These are phyloP conservation scores for Aspergillus egyptiacus DNA, from an alignment of 495 filamentous ascomycete species.

Conservation along the genomic window DNA sequence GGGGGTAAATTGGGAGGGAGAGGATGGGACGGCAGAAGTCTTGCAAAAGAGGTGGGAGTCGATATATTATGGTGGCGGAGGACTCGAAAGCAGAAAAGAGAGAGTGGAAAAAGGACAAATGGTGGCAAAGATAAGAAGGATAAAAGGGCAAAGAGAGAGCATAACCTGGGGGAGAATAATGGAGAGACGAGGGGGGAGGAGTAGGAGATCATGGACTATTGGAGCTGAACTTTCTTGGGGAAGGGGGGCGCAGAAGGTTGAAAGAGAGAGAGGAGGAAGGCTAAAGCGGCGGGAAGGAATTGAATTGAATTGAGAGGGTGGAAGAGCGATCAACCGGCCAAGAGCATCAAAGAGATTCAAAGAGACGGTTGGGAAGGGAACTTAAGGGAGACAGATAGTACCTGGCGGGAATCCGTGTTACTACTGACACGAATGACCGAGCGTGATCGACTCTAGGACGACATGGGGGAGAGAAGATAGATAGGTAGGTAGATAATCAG, in stretches of 20 bases:
- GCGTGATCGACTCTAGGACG: slow-evolving; percentile 31
- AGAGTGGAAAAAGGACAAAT: background rate
- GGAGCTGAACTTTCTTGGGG: background rate
- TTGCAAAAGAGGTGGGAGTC: slow-evolving; percentile 9
- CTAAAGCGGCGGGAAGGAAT: slow-evolving; percentile 6
- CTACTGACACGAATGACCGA: slow-evolving; percentile 38
- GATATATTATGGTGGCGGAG: no score
- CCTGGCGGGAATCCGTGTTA: slow-evolving; percentile 33
- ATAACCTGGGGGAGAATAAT: slow-evolving; percentile 8
- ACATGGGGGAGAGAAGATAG: slow-evolving; percentile 28
- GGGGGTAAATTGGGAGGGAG: slow-evolving; percentile 5
- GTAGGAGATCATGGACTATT: slow-evolving; percentile 4
- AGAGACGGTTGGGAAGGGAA: background rate
- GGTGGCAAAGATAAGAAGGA: slow-evolving; percentile 10
- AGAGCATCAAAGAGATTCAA: slow-evolving; percentile 3
- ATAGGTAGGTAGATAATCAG: background rate
- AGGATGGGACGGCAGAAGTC: background rate
- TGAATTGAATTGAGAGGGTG: background rate
- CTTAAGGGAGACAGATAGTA: slow-evolving; percentile 12
- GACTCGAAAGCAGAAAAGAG: background rate
- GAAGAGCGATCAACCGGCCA: no score
- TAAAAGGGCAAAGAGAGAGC: slow-evolving; percentile 5
- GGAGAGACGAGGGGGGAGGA: slow-evolving; percentile 5
- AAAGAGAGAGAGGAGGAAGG: slow-evolving; percentile 10
- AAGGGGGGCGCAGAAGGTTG: slow-evolving; percentile 6